Evolutionary conservation across 768 basidiomycete species (phyloP).

Genomic region (Collybia sp.): DNA sequence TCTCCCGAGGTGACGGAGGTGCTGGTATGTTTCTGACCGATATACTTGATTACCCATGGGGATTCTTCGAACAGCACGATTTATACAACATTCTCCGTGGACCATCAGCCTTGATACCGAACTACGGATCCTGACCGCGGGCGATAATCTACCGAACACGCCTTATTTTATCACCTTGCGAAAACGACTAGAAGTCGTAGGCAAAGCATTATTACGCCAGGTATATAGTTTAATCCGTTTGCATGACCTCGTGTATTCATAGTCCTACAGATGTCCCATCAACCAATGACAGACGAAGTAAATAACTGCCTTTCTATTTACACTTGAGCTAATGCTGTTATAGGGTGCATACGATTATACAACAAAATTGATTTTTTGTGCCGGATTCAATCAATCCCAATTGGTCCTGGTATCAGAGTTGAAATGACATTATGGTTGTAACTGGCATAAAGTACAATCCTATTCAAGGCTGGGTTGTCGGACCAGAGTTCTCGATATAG

Average conservation of each 20-base stretch:
- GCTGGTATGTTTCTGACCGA: slow-evolving; percentile 17
- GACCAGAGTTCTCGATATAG: slow-evolving; percentile 1
- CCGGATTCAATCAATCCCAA: slow-evolving; percentile 5
- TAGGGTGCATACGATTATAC: slow-evolving; percentile 4
- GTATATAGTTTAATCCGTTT: slow-evolving; percentile 4
- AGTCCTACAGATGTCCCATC: not conserved
- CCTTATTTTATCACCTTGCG: slow-evolving; percentile 24
- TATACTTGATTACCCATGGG: not conserved
- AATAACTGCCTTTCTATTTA: no score
- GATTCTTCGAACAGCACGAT: slow-evolving; percentile 13
- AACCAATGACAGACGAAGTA: no score
- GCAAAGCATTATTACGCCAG: slow-evolving; percentile 20
- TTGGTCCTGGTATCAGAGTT: slow-evolving; percentile 7
- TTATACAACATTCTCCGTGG: slow-evolving; percentile 43
- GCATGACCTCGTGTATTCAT: not conserved
- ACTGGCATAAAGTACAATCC: no score
- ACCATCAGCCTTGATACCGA: slow-evolving; percentile 36
- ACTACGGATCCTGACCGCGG: slow-evolving; percentile 25
- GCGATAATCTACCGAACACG: slow-evolving; percentile 6
- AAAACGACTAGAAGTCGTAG: slow-evolving; percentile 20
- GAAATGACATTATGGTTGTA: not conserved
- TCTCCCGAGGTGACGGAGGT: slow-evolving; percentile 23
- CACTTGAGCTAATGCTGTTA: not conserved
- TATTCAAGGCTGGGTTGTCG: slow-evolving; percentile 1
- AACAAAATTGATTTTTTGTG: slow-evolving; percentile 8